Base-by-base conservation (phyloP, 441 rosid genomes). In the Mallotus repandus region DNA sequence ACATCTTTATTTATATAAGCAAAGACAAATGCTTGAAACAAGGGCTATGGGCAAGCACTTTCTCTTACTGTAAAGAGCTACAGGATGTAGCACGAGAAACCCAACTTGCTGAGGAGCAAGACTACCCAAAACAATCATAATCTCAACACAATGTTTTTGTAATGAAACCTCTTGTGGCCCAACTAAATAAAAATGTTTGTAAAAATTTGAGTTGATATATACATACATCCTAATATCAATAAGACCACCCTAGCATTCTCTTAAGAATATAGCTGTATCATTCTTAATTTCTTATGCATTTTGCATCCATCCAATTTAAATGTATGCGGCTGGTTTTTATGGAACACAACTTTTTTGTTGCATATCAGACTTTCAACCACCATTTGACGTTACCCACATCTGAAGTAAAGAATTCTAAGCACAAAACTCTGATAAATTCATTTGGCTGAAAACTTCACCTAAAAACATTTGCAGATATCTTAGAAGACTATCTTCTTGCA, bases 401-500 rank as follows among this genome's bases (percentile, higher is more conserved):
- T 35, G 4, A 19, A 59, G 7, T 29, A n/a, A 73, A 54, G 21
- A 54, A 22, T 54, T 21, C 38, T 65, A 58, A 18, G 49, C 65
- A 11, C 35, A 46, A 67, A 49, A n/a, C 49, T 43, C 54, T 35
- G 21, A 52, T 29, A 32, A 0, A 60, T 52, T 70, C 19, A 63
- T 18, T 16, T 38, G 59, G 43, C 12, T 12, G 22, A 49, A 56
- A 41, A 50, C 32, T 48, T 66, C 63, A 64, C 78, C 57, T 68
- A 63, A 11, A 41, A 19, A 54, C 0, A 35, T 52, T 11, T 12
- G 48, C 16, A 35, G 45, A 60, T 41, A 52, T 46, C 35, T 56
- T 41, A 38, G 49, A 53, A 64, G 52, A 63, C 61, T 63, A 19
- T 60, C 62, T 74, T 69, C 73, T 74, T 45, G 68, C 58, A 45